A percentile compares a stretch with the other conserved stretches of the same genome.
phyloP scores from a whole-genome alignment of 2,329 filamentous ascomycete genomes.

The Trichoderma pleuroti region DNA sequence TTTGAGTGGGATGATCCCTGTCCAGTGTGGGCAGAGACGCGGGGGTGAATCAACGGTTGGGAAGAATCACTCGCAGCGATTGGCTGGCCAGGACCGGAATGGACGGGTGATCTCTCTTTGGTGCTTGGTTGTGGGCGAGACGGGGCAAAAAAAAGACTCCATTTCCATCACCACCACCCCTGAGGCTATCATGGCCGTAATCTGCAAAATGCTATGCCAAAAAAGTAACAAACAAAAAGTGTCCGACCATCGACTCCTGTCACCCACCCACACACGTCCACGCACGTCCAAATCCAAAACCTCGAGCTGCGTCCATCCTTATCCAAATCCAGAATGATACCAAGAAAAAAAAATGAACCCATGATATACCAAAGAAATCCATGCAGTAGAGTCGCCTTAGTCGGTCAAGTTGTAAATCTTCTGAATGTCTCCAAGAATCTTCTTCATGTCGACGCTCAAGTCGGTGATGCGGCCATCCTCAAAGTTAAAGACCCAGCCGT shows the following conservation, averaged over 20 bases:
- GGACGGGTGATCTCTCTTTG: background rate
- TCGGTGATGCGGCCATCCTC: conserved; percentile 64
- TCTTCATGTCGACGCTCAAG: conserved; percentile 59
- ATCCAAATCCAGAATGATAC: background rate
- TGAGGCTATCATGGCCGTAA: background rate
- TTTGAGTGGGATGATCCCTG: conserved; percentile 2
- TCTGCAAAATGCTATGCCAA: background rate
- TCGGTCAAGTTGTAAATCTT: conserved; percentile 60
- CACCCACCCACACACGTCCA: background rate
- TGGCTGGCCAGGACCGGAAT: background rate
- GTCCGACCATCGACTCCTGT: background rate
- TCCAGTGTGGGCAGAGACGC: background rate
- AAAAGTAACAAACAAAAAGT: background rate
- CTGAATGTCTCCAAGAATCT: conserved; percentile 54
- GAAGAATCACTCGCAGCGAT: background rate
- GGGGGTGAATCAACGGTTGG: background rate
- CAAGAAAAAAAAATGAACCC: background rate
- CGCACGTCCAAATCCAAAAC: background rate
- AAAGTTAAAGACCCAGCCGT: conserved; percentile 72
- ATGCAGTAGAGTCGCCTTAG: conserved; percentile 19
- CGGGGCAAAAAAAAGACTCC: background rate
- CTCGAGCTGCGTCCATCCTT: background rate
- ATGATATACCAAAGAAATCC: background rate
- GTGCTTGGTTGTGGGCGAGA: background rate
- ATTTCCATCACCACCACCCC: background rate